Evolutionary conservation across 2,329 filamentous ascomycete species (phyloP).

Genomic region (Diaporthe sp.): DNA sequence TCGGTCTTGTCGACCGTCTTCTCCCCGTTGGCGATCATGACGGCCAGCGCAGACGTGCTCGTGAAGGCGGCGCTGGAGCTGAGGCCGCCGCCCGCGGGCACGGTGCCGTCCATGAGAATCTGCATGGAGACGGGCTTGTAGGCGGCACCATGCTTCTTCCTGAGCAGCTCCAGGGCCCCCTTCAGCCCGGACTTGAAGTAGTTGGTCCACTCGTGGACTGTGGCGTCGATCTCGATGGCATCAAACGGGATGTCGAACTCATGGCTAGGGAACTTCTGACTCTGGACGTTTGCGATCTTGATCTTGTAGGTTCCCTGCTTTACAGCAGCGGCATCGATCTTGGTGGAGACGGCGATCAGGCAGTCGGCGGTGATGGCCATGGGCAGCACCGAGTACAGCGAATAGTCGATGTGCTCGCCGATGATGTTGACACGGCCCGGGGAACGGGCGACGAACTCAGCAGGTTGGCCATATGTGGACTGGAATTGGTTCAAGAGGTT

Average conservation of each 20-base stretch:
- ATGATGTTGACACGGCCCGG: conserved; percentile 98
- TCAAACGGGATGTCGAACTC: conserved; percentile 79
- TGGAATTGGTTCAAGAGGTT: conserved; percentile 79
- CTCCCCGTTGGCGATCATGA: conserved; percentile 87
- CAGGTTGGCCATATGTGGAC: conserved; percentile 74
- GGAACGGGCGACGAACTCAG: conserved; percentile 88
- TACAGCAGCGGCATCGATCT: conserved; percentile 58
- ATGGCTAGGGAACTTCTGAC: conserved; percentile 79
- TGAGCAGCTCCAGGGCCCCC: conserved; percentile 83
- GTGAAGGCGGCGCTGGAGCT: conserved; percentile 96
- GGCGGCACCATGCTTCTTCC: conserved; percentile 70
- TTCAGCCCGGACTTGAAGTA: conserved; percentile 95
- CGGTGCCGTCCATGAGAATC: conserved; percentile 89
- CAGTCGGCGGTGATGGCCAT: conserved; percentile 96
- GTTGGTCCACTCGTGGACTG: conserved; percentile 93
- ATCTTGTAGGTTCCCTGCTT: conserved; percentile 71
- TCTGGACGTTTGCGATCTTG: conserved; percentile 83
- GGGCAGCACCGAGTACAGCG: conserved; percentile 92
- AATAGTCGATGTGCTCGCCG: conserved; percentile 99
- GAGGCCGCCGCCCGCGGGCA: conserved; percentile 91
- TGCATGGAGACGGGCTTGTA: conserved; percentile 84
- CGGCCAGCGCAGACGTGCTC: conserved; percentile 88
- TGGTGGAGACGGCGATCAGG: conserved; percentile 80
- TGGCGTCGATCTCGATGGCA: conserved; percentile 84
- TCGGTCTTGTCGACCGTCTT: conserved; percentile 87